These are phyloP conservation scores for Chrysophaeum taylorii DNA, from an alignment of 352 stramenopile species.

Conservation along the genomic window DNA sequence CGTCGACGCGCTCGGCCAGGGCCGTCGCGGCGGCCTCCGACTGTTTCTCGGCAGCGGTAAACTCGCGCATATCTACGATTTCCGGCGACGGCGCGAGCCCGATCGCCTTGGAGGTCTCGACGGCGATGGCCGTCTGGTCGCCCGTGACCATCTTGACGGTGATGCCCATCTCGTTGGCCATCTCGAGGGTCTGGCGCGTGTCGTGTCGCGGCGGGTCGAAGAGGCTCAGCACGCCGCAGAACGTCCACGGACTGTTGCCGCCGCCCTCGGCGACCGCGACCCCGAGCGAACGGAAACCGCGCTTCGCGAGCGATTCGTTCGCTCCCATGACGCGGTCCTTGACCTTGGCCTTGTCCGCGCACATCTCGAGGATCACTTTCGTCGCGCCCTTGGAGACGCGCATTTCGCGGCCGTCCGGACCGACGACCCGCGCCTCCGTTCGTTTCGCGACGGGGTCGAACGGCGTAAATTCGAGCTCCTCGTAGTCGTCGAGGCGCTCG, in stretches of 20 bases:
- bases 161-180: conserved; percentile 63
- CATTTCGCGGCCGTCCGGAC: not conserved
- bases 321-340: not conserved
- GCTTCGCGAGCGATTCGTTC: conserved; percentile 19
- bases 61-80: conserved; percentile 36
- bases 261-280: conserved; percentile 31
- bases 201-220: conserved; percentile 84
- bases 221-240: conserved; percentile 82
- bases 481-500: not conserved
- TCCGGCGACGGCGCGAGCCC: conserved; percentile 57
- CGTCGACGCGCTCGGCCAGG: conserved; percentile 52
- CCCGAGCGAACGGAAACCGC: conserved; percentile 34
- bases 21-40: conserved; percentile 42
- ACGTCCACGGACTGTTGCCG: conserved; percentile 66
- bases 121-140: conserved; percentile 80
- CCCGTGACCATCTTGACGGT: conserved; percentile 84
- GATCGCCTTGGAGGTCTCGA: conserved; percentile 76
- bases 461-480: conserved; percentile 12
- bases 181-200: conserved; percentile 78
- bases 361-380: conserved; percentile 19
- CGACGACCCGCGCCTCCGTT: conserved; percentile 2
- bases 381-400: conserved; percentile 18
- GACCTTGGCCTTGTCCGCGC: not conserved
- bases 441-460: conserved; percentile 23
- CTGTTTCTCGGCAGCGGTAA: conserved; percentile 53